Evolutionary conservation across 2,329 filamentous ascomycete genomes (phyloP), one percentile per base, ranked within the genome.

Genomic region (Cladosporium sp.): DNA sequence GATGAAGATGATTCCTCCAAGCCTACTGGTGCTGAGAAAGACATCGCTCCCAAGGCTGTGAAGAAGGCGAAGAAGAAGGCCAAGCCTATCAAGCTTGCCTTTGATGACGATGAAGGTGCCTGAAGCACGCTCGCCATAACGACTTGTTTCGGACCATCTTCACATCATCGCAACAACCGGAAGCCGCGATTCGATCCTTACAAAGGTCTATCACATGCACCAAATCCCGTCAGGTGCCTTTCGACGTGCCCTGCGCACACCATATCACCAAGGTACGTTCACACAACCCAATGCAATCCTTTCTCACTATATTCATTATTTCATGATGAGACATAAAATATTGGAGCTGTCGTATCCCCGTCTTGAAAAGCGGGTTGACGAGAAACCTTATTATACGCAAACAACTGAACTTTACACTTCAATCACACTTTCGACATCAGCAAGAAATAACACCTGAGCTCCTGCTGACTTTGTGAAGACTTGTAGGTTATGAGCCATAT

Each of bases 1-100:
- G 75, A 76, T 7, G 72, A 72, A 2, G 68, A 66, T 1, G 68
- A 68, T 18, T 67, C 67, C 14, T 64, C 56, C 11, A 65, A 62
- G 11, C n/a, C 55, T 23, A 21, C 29, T 57, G 53, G 53, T 21
- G 31, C 33, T 3, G 58, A 69, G 14, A 53, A 65, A 12, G 62
- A 62, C 11, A 16, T 18, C 5, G 23, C 60, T 31, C 33, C 31
- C 14, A 74, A 73, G 58, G 40, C 70, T 11, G 62, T 62, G 8
- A 75, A 77, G 67, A 77, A 75, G 64, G 60, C 68, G 26, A 76
- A 73, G 70, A 77, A 74, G 68, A 77, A 76, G 64, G 55, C 68
- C 5, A 77, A 77, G 65, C 68, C 72, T 33, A 72, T 77, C 67
- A 77, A 76, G 65, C 70, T 78, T 12, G 72, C 74, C 2, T 78